These are phyloP conservation scores for Cladosporium sphaerospermum DNA, from an alignment of 2,329 filamentous ascomycete species.

Conservation along the genomic window DNA sequence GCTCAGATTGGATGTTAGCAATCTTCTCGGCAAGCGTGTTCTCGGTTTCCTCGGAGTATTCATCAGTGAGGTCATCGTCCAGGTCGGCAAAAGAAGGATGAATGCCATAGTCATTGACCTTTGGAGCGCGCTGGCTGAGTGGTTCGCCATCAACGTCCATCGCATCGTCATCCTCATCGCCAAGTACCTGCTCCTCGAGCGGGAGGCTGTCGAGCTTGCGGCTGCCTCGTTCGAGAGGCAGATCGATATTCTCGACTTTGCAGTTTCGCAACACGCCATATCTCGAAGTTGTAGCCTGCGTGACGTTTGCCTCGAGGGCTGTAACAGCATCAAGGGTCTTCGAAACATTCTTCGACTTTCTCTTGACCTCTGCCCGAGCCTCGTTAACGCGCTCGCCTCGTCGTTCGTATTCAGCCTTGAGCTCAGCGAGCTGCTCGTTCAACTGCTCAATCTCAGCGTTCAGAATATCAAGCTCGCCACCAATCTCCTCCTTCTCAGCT, in stretches of 20 bases:
- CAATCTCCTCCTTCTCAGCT: slow-evolving; percentile 66
- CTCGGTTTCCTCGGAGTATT: slow-evolving; percentile 66
- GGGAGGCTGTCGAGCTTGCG: slow-evolving; percentile 70
- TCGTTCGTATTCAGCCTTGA: slow-evolving; percentile 60
- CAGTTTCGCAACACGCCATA: slow-evolving; percentile 81
- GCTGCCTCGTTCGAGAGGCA: slow-evolving; percentile 71
- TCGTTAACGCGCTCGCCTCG: slow-evolving; percentile 71
- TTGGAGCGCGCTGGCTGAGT: slow-evolving; percentile 42
- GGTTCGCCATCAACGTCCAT: slow-evolving; percentile 84
- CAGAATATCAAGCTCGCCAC: slow-evolving; percentile 64
- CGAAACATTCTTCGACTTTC: slow-evolving; percentile 78
- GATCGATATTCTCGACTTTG: slow-evolving; percentile 85
- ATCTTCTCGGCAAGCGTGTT: slow-evolving; percentile 73
- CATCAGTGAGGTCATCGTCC: slow-evolving; percentile 73
- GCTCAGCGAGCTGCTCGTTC: slow-evolving; percentile 62
- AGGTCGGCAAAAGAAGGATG: slow-evolving; percentile 78
- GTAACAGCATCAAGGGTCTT: slow-evolving; percentile 66
- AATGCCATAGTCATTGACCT: slow-evolving; percentile 85
- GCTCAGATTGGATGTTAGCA: slow-evolving; percentile 62
- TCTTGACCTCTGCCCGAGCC: slow-evolving; percentile 73
- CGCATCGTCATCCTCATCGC: slow-evolving; percentile 66
- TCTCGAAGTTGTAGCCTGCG: slow-evolving; percentile 76
- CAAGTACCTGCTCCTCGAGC: slow-evolving; percentile 68
- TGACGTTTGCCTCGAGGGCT: slow-evolving; percentile 74
- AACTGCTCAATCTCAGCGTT: slow-evolving; percentile 72